These are phyloP conservation scores for Magnaporthiopsis incrustans DNA, from an alignment of 2,329 filamentous ascomycete species.

Conservation along the genomic window DNA sequence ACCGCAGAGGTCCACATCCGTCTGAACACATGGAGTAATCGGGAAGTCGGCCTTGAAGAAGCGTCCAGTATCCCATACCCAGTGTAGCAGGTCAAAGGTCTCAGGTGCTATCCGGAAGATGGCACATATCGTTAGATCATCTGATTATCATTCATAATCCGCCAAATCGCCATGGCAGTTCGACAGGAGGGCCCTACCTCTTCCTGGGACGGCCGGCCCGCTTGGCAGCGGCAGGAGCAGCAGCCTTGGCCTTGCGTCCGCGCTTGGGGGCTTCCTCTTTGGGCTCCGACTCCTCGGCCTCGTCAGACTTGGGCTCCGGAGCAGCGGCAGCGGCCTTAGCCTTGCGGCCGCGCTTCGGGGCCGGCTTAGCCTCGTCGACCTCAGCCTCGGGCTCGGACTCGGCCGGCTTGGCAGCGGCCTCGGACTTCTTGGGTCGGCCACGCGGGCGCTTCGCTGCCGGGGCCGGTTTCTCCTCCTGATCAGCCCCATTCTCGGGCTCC, in stretches of 20 bases:
- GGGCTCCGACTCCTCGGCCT: neutral
- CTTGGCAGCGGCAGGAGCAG: neutral
- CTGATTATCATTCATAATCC: neutral
- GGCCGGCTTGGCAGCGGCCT: constrained; percentile 1
- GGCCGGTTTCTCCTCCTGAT: constrained; percentile 6
- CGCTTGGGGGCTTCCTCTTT: constrained; percentile 2
- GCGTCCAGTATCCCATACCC: neutral
- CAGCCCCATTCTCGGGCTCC: neutral
- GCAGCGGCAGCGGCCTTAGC: neutral
- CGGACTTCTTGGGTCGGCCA: neutral
- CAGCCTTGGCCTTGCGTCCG: constrained; percentile 3
- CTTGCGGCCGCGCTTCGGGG: constrained; percentile 3
- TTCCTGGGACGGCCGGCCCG: constrained; percentile 2
- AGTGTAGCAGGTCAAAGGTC: neutral
- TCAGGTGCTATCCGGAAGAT: neutral
- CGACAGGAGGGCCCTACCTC: neutral
- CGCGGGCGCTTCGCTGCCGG: constrained; percentile 3
- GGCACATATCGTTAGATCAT: neutral
- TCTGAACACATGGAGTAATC: neutral
- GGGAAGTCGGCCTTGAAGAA: neutral
- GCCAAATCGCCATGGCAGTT: neutral
- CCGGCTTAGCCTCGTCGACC: neutral
- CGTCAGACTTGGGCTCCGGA: neutral
- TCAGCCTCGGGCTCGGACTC: neutral
- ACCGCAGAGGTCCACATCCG: neutral